Base-by-base conservation (phyloP, 2,329 filamentous ascomycete species). In the Neurospora sp. region DNA sequence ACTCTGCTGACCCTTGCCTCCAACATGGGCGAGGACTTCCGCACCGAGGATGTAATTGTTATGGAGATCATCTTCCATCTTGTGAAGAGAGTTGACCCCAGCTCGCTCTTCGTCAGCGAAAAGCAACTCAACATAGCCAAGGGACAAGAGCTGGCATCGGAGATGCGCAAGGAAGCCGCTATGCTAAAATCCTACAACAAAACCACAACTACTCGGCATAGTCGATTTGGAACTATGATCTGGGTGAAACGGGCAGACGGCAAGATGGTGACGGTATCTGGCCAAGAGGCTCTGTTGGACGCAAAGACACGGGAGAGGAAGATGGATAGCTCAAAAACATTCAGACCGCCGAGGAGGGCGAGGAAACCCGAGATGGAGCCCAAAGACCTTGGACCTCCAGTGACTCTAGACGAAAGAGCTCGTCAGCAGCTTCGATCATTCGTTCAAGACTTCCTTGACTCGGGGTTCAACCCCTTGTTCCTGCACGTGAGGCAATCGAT, bases 141-240 rank as follows among this genome's bases (percentile, higher is more conserved):
- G 71, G 88, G 88, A 0, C 84, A 91, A 70, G 93, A 97, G 77
- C 84, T 98, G 10, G 87, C 89, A 28, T 84, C 84, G 17, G 81
- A 97, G 76, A 88, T 97, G 79, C 88, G 87, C 69, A 93, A 96
- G 76, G 96, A 99, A 80, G 89, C 89, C 2, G 87, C 89, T n/a
- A 92, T 97, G 88, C 84, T 92, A 69, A 88, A 90, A 75, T 87
- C 90, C 67, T 91, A 93, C 75, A 90, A 91, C 69, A 90, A 89
- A 74, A 89, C 89, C 77, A 92, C 91, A 2, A 92, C 94, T 0
- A 94, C 93, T 3, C 85, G 96, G 66, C 96, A 99, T 79, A 97
- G 94, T 75, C 88, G 96, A 40, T 99, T 98, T 76, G 96, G 96
- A 2, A 97, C 94, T 11, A 98, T 98, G 92, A 89, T 97, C 40